Evolutionary conservation across 306 rosid genomes (phyloP).

Genomic region (Trifolium repens): DNA sequence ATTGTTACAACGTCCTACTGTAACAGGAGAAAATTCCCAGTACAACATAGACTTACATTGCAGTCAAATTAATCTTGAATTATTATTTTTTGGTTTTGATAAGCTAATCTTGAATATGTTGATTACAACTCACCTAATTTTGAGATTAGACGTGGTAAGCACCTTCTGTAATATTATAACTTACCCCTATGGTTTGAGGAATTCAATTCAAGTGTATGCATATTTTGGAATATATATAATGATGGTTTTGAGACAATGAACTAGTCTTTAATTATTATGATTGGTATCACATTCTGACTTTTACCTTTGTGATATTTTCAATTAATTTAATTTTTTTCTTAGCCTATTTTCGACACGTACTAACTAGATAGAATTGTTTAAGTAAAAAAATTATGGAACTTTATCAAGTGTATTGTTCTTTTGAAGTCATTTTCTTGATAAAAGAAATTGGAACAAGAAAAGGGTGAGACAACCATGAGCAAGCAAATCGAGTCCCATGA

Average conservation of each 20-base stretch:
- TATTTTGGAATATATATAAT: neutral
- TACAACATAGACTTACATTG: neutral
- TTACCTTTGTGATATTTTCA: constrained; percentile 12
- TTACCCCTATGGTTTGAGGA: neutral
- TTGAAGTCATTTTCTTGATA: constrained; percentile 52
- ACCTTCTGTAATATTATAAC: neutral
- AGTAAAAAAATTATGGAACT: constrained; percentile 45
- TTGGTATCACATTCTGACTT: constrained; percentile 35
- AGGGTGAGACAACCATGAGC: constrained; percentile 45
- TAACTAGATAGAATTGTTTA: constrained; percentile 41
- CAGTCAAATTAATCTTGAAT: too few relatives aligned
- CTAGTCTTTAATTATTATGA: neutral
- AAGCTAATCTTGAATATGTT: constrained; percentile 3
- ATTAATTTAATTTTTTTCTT: neutral
- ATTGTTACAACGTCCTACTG: too few relatives aligned
- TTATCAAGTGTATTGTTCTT: constrained; percentile 43
- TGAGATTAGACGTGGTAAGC: neutral
- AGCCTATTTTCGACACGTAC: constrained; percentile 39
- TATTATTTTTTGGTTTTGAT: too few relatives aligned
- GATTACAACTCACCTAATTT: neutral
- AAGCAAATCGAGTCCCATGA: constrained; percentile 43
- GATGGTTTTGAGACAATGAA: constrained; percentile 29
- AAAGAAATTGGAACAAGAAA: constrained; percentile 46
- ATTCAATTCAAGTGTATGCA: too few relatives aligned
- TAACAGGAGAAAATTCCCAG: too few relatives aligned